Conservation (phyloP, 345 rosid species). For the Gossypium anomalum region DNA sequence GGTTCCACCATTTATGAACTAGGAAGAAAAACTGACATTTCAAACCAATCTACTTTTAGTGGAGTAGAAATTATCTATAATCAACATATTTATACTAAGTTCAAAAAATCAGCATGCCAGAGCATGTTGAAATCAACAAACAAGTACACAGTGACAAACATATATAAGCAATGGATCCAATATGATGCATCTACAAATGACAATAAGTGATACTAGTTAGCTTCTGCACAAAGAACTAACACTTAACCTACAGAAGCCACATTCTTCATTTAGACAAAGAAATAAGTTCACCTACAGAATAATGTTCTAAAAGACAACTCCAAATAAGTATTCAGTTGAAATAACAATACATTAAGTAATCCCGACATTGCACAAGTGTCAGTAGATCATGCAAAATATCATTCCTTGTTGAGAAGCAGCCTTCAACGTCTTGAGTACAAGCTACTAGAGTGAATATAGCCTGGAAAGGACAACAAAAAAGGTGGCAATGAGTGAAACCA, state of each 20-base stretch:
- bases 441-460: conserved; percentile 29
- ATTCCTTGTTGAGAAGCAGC: conserved; percentile 48
- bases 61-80: neutral
- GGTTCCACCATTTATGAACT: neutral
- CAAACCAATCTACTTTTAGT: neutral
- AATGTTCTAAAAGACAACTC: conserved; percentile 14
- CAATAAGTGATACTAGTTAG: neutral
- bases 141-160: neutral
- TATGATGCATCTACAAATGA: neutral
- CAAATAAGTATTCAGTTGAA: conserved; percentile 3
- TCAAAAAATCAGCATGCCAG: neutral
- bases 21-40: neutral
- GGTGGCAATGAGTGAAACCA: neutral
- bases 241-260: neutral
- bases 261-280: neutral
- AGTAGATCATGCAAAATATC: conserved; percentile 47
- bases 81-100: neutral
- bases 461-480: conserved; percentile 32
- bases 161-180: neutral
- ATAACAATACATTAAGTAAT: conserved; percentile 68
- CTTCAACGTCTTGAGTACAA: conserved; percentile 35
- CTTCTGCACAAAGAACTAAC: neutral
- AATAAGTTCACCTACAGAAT: neutral
- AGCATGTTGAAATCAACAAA: conserved; percentile 3
- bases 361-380: conserved; percentile 79